Base-by-base conservation (phyloP, 2,329 filamentous ascomycete species). In the Eutypella sp. region DNA sequence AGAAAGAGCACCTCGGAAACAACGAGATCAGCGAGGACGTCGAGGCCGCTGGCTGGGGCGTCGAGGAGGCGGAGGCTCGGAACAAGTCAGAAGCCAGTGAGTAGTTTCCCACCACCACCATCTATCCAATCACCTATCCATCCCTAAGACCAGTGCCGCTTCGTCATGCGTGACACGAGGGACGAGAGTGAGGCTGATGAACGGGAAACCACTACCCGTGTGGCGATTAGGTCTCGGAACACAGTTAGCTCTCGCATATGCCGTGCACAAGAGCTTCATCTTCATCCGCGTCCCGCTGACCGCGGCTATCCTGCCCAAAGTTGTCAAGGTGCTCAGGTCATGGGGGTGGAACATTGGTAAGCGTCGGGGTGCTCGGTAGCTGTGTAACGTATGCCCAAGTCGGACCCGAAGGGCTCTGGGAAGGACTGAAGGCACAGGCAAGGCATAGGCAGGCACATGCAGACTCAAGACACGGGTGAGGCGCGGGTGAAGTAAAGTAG, bases 341-440 rank as follows among this genome's bases (percentile, higher is more conserved):
- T 96, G 92, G 89, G 93, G 93, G 5, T 97, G 89, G 85, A 82
- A 97, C 63, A 93, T 99, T 61, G 92, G 92, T 42, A 95, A 89
- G 73, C 76, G 82, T 57, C 57, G 55, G 41, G 20, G 36, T 20
- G 15, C 25, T 29, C 25, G 25, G 25, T 13, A 29, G n/a, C n/a
- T n/a, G n/a, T n/a, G n/a, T n/a, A n/a, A n/a, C n/a, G n/a, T n/a
- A n/a, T n/a, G n/a, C n/a, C n/a, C n/a, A n/a, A n/a, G n/a, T n/a
- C n/a, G n/a, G n/a, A n/a, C n/a, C n/a, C n/a, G n/a, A n/a, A n/a
- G n/a, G n/a, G n/a, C n/a, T n/a, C n/a, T n/a, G n/a, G n/a, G n/a
- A n/a, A n/a, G n/a, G n/a, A n/a, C n/a, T n/a, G n/a, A n/a, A n/a
- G n/a, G n/a, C n/a, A n/a, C n/a, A n/a, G n/a, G n/a, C n/a, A n/a